phyloP scores from a whole-genome alignment of 2,329 filamentous ascomycete genomes.

The Elsinoe australis region DNA sequence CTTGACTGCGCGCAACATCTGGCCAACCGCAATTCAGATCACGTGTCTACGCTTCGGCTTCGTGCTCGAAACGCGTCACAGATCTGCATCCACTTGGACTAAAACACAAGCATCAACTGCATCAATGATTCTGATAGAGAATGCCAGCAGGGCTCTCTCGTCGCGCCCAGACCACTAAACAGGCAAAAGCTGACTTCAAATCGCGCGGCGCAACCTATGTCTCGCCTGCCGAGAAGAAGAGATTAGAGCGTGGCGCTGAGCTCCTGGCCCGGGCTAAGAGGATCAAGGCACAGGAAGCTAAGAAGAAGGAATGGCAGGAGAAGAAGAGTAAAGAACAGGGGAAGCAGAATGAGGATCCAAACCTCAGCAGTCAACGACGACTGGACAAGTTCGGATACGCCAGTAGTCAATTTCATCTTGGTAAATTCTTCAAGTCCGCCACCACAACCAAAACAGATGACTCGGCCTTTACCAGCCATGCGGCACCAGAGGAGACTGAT shows the following conservation, averaged over 20 bases:
- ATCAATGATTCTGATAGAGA: conserved; percentile 13
- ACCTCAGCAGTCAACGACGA: conserved; percentile 28
- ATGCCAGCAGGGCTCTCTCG: conserved; percentile 10
- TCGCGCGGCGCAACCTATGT: conserved; percentile 27
- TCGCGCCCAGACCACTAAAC: conserved; percentile 29
- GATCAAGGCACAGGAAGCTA: conserved; percentile 30
- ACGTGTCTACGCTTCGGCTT: neutral
- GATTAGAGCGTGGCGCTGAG: conserved; percentile 29
- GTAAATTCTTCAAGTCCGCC: conserved; percentile 28
- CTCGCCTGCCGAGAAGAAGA: conserved; percentile 28
- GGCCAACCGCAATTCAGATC: no score
- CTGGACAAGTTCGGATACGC: conserved; percentile 30
- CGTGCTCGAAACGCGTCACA: conserved; percentile 4
- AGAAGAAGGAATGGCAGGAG: conserved; percentile 26
- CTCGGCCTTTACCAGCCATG: conserved; percentile 14
- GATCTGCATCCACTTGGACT: neutral
- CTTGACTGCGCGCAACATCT: no score
- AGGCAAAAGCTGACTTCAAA: conserved; percentile 33
- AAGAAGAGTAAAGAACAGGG: conserved; percentile 25
- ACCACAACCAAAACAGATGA: neutral
- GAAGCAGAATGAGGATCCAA: conserved; percentile 20
- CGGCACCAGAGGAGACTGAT: conserved; percentile 25
- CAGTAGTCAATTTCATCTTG: conserved; percentile 32
- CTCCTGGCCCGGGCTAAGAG: conserved; percentile 30
- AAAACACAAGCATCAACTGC: neutral